Base-by-base conservation (phyloP, 768 basidiomycete species). In the Tylopilus subfusipes region DNA sequence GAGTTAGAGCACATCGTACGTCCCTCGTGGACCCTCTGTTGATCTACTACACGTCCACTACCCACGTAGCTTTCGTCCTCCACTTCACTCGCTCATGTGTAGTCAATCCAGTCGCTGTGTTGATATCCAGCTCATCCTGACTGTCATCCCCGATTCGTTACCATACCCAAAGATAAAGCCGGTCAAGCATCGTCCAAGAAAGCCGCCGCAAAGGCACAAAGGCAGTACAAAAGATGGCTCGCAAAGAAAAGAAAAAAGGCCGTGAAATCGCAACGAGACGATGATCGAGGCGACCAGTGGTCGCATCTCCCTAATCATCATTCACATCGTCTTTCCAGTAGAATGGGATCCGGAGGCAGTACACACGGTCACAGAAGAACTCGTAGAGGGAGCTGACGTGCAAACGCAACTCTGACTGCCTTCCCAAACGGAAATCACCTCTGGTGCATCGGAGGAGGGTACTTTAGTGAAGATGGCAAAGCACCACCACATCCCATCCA, bases 281-380 rank as follows among this genome's bases (percentile, higher is more conserved):
- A 76, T 6, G 83, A 83, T 38, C 80, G 82, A 27, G 85, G 87
- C 49, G 83, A 84, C 54, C 81, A 90, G n/a, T n/a, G n/a, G n/a
- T n/a, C n/a, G n/a, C n/a, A n/a, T n/a, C n/a, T 49, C 7, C 18
- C 38, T 48, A 48, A 62, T 47, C 56, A 33, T 4, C 27, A 3
- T 30, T 16, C 14, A 22, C 43, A 3, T 59, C 16, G 14, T 40
- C 33, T 55, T 43, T 63, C 61, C 59, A 81, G 78, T 84, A 89
- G 86, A 93, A 68, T 93, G 90, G 90, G 90, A n/a, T n/a, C n/a
- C n/a, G n/a, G n/a, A 93, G 63, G 80, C 80, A 30, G 80, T 85
- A 13, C 88, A 93, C 64, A 82, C 78, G 3, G 88, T 91, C n/a
- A 90, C 86, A 0, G 92, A 95, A 67, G 91, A 94, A 67, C 74